Percentiles rank a stretch among this genome's conserved stretches.
phyloP scores from a whole-genome alignment of 2,329 filamentous ascomycete species.

The Penicillium sp. region DNA sequence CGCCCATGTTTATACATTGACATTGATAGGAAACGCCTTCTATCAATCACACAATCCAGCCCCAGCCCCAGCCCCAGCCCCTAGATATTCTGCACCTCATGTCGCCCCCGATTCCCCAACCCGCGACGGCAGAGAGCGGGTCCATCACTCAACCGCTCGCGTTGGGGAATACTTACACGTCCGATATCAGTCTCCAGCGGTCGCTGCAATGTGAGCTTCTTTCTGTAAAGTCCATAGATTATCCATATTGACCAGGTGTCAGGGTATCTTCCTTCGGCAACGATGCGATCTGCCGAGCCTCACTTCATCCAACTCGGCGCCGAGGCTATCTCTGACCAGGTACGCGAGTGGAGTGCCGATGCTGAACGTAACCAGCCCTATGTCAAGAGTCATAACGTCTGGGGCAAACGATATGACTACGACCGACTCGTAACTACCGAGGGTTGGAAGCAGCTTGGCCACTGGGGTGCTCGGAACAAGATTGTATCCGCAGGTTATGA shows the following conservation, averaged over 20 bases:
- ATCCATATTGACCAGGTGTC: neutral
- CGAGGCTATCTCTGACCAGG: constrained; percentile 36
- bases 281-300: constrained; percentile 58
- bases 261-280: constrained; percentile 52
- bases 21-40: too few relatives aligned
- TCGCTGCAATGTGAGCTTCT: constrained; percentile 54
- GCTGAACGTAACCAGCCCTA: constrained; percentile 69
- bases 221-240: neutral
- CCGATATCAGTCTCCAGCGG: constrained; percentile 59
- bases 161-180: constrained; percentile 61
- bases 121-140: constrained; percentile 49
- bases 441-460: constrained; percentile 60
- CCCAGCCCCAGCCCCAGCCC: too few relatives aligned
- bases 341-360: constrained; percentile 53
- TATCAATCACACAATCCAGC: too few relatives aligned
- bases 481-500: constrained; percentile 34
- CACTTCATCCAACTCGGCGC: constrained; percentile 33
- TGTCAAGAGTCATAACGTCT: constrained; percentile 63
- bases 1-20: neutral
- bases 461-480: constrained; percentile 38
- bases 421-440: constrained; percentile 66
- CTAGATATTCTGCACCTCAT: constrained; percentile 1
- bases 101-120: constrained; percentile 11
- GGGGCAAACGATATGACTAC: constrained; percentile 58
- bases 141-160: constrained; percentile 61